Percentiles rank a stretch among this genome's conserved stretches.
Evolutionary conservation across 1,284 basidiomycete genomes (phyloP).

Genomic region (Trichosporon sp.): DNA sequence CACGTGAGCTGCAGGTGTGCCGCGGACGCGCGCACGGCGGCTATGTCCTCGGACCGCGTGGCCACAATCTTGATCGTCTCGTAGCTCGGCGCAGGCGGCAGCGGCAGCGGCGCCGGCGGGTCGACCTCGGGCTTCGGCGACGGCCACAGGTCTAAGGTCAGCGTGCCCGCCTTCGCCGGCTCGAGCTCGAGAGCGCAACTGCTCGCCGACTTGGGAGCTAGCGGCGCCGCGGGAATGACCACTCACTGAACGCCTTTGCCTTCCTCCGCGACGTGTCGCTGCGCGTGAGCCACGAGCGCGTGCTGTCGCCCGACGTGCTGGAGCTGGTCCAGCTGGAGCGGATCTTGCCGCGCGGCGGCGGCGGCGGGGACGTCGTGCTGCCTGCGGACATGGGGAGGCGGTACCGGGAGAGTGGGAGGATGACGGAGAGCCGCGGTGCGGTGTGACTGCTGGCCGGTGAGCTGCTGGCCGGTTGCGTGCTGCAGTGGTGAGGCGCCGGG

Average conservation of each 20-base stretch:
- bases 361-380: background rate
- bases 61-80: conserved; percentile 9
- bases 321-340: background rate
- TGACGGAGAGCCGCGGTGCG: too few relatives aligned
- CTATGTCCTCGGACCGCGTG: conserved; percentile 7
- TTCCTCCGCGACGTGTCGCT: background rate
- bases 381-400: background rate
- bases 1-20: conserved; percentile 12
- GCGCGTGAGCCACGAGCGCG: background rate
- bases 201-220: too few relatives aligned
- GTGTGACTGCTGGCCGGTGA: too few relatives aligned
- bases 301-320: background rate
- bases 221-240: too few relatives aligned
- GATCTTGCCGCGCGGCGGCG: background rate
- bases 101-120: background rate
- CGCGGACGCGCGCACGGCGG: conserved; percentile 1
- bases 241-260: background rate
- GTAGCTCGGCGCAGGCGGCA: background rate
- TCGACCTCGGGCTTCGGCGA: background rate
- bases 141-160: background rate
- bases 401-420: too few relatives aligned
- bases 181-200: too few relatives aligned
- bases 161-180: too few relatives aligned
- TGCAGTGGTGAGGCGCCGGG: too few relatives aligned
- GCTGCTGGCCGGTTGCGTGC: too few relatives aligned